Conservation (phyloP, 805 yeast genomes). For the Pichia nanzhaoensis region DNA sequence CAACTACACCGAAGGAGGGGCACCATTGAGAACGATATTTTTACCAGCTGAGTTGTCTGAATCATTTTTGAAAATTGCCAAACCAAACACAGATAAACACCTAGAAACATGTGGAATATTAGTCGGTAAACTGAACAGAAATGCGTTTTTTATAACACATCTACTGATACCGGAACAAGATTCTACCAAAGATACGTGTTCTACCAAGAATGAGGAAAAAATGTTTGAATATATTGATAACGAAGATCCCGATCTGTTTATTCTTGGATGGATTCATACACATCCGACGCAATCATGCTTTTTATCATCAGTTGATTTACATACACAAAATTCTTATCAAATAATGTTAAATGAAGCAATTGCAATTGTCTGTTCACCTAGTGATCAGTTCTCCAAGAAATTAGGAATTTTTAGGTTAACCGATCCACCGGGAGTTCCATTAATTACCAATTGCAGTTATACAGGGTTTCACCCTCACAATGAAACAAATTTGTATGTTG, state of each 20-base stretch:
- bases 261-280: constrained; percentile 72
- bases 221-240: constrained; percentile 50
- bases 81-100: constrained; percentile 40
- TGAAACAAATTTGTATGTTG: constrained; percentile 42
- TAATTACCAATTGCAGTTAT: constrained; percentile 43
- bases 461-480: constrained; percentile 59
- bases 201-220: constrained; percentile 52
- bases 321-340: constrained; percentile 63
- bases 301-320: constrained; percentile 57
- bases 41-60: constrained; percentile 40
- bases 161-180: constrained; percentile 58
- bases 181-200: constrained; percentile 56
- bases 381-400: constrained; percentile 33
- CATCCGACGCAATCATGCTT: constrained; percentile 72
- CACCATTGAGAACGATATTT: constrained; percentile 45
- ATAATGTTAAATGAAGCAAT: constrained; percentile 64
- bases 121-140: constrained; percentile 53
- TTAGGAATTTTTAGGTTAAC: constrained; percentile 56
- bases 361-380: constrained; percentile 61
- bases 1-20: constrained; percentile 49
- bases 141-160: constrained; percentile 58
- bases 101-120: constrained; percentile 64
- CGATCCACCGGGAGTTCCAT: constrained; percentile 57
- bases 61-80: constrained; percentile 41
- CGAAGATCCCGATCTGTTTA: constrained; percentile 42